These are phyloP conservation scores for Saccharomyces paradoxus DNA, from an alignment of 805 yeast genomes.

Conservation along the genomic window DNA sequence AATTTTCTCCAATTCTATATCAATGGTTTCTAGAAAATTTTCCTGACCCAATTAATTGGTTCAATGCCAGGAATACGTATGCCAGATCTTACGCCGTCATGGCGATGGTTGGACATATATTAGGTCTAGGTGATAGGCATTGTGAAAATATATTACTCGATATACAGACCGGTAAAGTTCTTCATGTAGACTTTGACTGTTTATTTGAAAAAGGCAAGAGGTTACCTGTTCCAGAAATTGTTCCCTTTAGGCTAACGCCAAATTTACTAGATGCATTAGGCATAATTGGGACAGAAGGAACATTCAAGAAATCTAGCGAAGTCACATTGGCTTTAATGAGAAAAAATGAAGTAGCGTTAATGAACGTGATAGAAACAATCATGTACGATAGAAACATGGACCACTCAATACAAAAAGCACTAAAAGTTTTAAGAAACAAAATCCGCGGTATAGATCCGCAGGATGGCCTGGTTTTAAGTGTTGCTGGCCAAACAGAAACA, in stretches of 20 bases:
- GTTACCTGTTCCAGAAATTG: constrained; percentile 79
- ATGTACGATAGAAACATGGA: constrained; percentile 62
- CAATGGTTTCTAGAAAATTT: constrained; percentile 85
- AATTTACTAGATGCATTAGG: constrained; percentile 89
- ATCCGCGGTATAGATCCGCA: constrained; percentile 74
- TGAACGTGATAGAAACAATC: constrained; percentile 88
- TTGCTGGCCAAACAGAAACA: constrained; percentile 87
- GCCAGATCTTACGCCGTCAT: constrained; percentile 84
- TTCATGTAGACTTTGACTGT: constrained; percentile 97
- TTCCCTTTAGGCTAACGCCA: constrained; percentile 85
- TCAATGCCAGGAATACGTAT: constrained; percentile 62
- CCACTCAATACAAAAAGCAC: constrained; percentile 54
- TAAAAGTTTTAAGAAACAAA: constrained; percentile 66
- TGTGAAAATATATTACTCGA: constrained; percentile 80
- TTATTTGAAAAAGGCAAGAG: constrained; percentile 76
- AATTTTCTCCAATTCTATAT: constrained; percentile 62
- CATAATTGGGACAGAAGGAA: constrained; percentile 80
- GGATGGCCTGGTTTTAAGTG: constrained; percentile 81
- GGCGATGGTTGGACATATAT: constrained; percentile 92
- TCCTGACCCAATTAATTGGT: constrained; percentile 87
- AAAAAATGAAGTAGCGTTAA: constrained; percentile 69
- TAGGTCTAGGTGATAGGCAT: constrained; percentile 95
- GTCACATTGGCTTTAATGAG: constrained; percentile 68
- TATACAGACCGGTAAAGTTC: constrained; percentile 63
- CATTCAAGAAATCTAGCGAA: constrained; percentile 78